Evolutionary conservation across 176 grass and related monocot species (phyloP).

Genomic region (Miscanthus lutarioriparius): DNA sequence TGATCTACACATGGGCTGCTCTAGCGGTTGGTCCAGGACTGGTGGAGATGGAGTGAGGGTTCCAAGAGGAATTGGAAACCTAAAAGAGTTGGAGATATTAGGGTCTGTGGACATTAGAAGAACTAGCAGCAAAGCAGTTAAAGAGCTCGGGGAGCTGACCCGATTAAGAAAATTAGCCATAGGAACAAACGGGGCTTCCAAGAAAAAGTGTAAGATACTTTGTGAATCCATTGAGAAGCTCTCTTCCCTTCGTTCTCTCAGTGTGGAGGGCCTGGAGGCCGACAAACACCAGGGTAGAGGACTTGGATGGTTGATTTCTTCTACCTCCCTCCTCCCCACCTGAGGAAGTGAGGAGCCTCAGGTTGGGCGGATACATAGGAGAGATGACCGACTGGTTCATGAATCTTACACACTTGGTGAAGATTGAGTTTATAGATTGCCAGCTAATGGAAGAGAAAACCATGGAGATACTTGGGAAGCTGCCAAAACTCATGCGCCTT

Average conservation of each 20-base stretch:
- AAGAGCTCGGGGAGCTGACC: constrained; percentile 3
- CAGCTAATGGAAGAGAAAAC: neutral
- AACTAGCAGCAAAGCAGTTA: neutral
- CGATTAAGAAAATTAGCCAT: neutral
- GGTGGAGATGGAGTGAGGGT: neutral
- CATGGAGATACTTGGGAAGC: neutral
- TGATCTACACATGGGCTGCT: neutral
- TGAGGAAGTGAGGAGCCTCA: neutral
- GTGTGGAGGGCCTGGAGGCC: rapidly evolving
- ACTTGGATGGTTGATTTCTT: neutral
- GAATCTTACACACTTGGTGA: neutral
- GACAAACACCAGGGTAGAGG: neutral
- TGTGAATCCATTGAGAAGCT: constrained; percentile 10
- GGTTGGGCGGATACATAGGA: neutral
- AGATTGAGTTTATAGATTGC: rapidly evolving
- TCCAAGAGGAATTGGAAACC: neutral
- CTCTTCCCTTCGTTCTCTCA: neutral
- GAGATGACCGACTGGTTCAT: neutral
- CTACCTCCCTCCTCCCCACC: neutral
- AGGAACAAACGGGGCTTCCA: neutral
- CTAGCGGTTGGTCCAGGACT: neutral
- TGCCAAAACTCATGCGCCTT: constrained; percentile 1
- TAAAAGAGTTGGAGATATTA: constrained; percentile 3
- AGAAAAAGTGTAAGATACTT: neutral
- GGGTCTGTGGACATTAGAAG: neutral